Conservation (phyloP, 2,329 filamentous ascomycete genomes). For the Rugonectria rugulosa region DNA sequence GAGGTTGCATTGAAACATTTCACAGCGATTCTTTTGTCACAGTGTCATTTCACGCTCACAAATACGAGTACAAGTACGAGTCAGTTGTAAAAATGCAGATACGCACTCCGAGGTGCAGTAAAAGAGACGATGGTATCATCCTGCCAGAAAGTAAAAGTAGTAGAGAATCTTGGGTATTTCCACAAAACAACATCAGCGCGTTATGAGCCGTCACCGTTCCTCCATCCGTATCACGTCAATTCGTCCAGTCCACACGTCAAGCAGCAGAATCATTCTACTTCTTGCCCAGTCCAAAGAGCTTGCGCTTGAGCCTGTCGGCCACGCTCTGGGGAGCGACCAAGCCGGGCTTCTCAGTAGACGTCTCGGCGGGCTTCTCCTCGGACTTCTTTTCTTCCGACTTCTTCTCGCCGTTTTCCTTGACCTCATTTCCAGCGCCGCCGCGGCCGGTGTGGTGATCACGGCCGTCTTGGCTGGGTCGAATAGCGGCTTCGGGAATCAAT, state of each 20-base stretch:
- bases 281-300: slow-evolving; percentile 60
- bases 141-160: slow-evolving; percentile 22
- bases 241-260: too few species aligned
- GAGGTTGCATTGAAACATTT: too few species aligned
- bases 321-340: slow-evolving; percentile 50
- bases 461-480: slow-evolving; percentile 56
- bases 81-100: background rate
- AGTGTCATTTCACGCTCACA: background rate
- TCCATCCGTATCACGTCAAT: too few species aligned
- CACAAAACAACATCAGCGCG: slow-evolving; percentile 29
- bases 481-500: slow-evolving; percentile 59
- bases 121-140: slow-evolving; percentile 14
- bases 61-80: too few species aligned
- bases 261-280: slow-evolving; percentile 42
- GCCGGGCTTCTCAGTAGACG: slow-evolving; percentile 37
- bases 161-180: slow-evolving; percentile 39
- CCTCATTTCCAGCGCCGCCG: slow-evolving; percentile 65
- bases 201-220: too few species aligned
- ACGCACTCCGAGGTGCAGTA: slow-evolving; percentile 17
- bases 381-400: slow-evolving; percentile 40
- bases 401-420: slow-evolving; percentile 48
- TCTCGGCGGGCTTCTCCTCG: slow-evolving; percentile 39
- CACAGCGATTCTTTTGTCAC: background rate
- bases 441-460: slow-evolving; percentile 65
- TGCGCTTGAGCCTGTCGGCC: slow-evolving; percentile 65